Conservation (phyloP, 2,329 filamentous ascomycete species). For the Fusarium robinianum region DNA sequence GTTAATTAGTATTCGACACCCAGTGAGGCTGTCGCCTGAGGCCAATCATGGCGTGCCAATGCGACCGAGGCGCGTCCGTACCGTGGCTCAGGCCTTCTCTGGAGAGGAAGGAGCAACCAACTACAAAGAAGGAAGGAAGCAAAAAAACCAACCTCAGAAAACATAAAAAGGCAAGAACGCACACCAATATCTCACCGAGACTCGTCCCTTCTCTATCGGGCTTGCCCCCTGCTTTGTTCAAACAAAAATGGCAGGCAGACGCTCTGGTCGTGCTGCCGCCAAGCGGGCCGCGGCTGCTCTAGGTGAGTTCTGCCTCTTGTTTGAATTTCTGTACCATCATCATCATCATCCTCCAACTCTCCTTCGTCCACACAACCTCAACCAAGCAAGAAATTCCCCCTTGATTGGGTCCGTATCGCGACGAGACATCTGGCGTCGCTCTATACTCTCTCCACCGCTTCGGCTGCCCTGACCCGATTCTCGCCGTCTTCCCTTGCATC, state of each 20-base stretch:
- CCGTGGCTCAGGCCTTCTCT: constrained; percentile 31
- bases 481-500: too few relatives aligned
- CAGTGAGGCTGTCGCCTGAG: constrained; percentile 7
- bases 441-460: too few relatives aligned
- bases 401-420: too few relatives aligned
- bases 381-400: not conserved
- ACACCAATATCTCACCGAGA: constrained; percentile 18
- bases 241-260: constrained; percentile 48
- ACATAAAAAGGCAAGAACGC: constrained; percentile 12
- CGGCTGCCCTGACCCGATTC: too few relatives aligned
- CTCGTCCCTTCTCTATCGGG: constrained; percentile 12
- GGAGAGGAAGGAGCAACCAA: not conserved
- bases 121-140: not conserved
- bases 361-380: constrained; percentile 5
- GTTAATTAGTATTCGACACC: fast-evolving
- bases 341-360: constrained; percentile 6
- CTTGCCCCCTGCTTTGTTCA: too few relatives aligned
- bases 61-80: constrained; percentile 34
- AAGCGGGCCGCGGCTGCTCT: constrained; percentile 58
- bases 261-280: constrained; percentile 58
- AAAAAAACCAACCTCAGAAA: too few relatives aligned
- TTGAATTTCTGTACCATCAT: constrained; percentile 13
- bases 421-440: too few relatives aligned
- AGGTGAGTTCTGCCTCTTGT: constrained; percentile 46
- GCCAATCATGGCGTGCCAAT: constrained; percentile 35